Conservation (phyloP, 2,329 filamentous ascomycete species). For the Fusarium sp. region DNA sequence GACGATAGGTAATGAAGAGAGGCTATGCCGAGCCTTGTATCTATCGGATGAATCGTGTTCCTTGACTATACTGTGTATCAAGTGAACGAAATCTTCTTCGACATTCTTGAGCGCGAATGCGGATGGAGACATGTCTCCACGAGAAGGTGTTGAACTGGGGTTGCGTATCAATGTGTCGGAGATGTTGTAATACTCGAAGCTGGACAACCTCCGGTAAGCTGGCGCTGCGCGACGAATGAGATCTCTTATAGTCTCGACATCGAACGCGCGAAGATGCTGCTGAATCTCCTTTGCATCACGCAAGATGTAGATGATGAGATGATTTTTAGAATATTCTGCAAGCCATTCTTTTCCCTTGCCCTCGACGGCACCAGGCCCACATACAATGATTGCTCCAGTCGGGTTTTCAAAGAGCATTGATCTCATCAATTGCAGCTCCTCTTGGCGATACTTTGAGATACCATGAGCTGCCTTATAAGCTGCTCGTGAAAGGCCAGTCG, state of each 20-base stretch:
- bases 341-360: slow-evolving; percentile 13
- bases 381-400: background rate
- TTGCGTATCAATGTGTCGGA: background rate
- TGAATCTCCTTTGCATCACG: slow-evolving; percentile 5
- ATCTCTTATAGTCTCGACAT: background rate
- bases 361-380: slow-evolving; percentile 13
- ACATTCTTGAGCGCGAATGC: slow-evolving; percentile 19
- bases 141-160: accelerated
- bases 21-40: slow-evolving; percentile 2
- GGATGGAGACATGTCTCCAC: background rate
- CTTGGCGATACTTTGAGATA: slow-evolving; percentile 4
- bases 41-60: background rate
- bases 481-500: background rate
- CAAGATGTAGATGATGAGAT: slow-evolving; percentile 7
- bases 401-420: slow-evolving; percentile 15
- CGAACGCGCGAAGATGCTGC: background rate
- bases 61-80: background rate
- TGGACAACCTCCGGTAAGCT: background rate
- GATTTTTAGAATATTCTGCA: background rate
- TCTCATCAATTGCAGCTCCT: slow-evolving; percentile 1
- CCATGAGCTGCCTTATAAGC: background rate
- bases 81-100: slow-evolving; percentile 3
- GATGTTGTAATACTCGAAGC: slow-evolving; percentile 14
- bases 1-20: background rate
- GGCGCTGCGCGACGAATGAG: slow-evolving; percentile 2